Evolutionary conservation across 2,329 filamentous ascomycete species (phyloP).

Genomic region (Calonectria fujianensis): DNA sequence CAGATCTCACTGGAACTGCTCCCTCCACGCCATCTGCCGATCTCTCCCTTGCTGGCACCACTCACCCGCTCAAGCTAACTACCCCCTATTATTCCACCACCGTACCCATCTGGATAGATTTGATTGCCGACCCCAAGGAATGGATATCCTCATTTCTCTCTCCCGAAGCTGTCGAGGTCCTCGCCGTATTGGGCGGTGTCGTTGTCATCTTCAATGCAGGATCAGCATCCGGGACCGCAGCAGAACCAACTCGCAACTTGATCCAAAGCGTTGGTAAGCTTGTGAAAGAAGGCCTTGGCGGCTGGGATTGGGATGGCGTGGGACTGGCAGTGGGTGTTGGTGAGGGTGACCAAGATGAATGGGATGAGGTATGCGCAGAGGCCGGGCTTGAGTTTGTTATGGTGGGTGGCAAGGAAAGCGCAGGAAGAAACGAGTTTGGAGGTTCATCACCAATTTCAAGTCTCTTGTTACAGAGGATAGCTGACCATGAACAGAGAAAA

Average conservation of each 20-base stretch:
- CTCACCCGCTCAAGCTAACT: conserved; percentile 72
- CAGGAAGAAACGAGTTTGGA: conserved; percentile 74
- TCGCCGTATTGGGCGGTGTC: conserved; percentile 76
- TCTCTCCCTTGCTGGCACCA: conserved; percentile 73
- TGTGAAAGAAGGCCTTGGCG: conserved; percentile 74
- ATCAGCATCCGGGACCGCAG: conserved; percentile 34
- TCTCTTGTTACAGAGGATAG: not conserved
- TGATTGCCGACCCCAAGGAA: conserved; percentile 69
- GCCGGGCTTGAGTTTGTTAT: conserved; percentile 79
- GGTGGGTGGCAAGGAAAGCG: conserved; percentile 62
- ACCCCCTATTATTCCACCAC: conserved; percentile 78
- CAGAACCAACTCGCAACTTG: conserved; percentile 61
- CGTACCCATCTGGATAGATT: conserved; percentile 81
- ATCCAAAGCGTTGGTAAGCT: conserved; percentile 73
- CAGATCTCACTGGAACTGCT: conserved; percentile 73
- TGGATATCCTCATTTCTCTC: conserved; percentile 78
- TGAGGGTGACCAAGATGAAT: conserved; percentile 70
- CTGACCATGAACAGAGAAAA: conserved; percentile 68
- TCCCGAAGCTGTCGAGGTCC: conserved; percentile 77
- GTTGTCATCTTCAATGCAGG: conserved; percentile 64
- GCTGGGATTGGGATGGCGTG: conserved; percentile 79
- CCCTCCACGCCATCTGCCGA: conserved; percentile 60
- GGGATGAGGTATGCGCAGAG: conserved; percentile 77
- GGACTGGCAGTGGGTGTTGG: conserved; percentile 75
- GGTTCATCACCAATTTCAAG: conserved; percentile 59